These are phyloP conservation scores for Termitomyces bulborhizus DNA, from an alignment of 768 basidiomycete genomes.

Conservation along the genomic window DNA sequence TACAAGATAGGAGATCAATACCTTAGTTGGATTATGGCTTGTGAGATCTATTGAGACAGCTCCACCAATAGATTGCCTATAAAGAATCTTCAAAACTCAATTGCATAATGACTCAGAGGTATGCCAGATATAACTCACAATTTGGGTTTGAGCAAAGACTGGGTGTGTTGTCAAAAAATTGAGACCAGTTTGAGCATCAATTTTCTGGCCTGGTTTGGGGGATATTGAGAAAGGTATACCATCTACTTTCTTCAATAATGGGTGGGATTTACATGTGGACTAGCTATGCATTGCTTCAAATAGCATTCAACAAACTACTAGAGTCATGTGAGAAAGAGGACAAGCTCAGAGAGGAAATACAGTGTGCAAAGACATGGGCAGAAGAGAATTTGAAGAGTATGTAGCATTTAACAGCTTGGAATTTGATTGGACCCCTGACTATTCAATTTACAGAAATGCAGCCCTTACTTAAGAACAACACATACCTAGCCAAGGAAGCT, in stretches of 20 bases:
- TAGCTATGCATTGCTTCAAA: conserved; percentile 7
- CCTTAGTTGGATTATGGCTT: conserved; percentile 66
- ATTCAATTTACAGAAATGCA: conserved; percentile 5
- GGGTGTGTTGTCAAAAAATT: conserved; percentile 68
- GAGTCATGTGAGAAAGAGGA: conserved; percentile 1
- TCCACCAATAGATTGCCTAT: conserved; percentile 87
- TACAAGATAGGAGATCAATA: conserved; percentile 16
- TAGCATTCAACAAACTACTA: conserved; percentile 5
- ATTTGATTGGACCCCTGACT: neutral
- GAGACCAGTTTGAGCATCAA: conserved; percentile 81
- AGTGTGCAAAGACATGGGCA: conserved; percentile 3
- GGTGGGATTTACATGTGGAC: neutral
- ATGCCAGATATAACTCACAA: conserved; percentile 36
- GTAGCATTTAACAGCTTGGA: neutral
- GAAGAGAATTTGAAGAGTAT: conserved; percentile 7
- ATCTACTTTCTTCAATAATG: neutral
- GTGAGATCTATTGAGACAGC: conserved; percentile 89
- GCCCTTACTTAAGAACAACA: conserved; percentile 19
- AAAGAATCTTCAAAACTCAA: conserved; percentile 48
- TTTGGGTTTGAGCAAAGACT: conserved; percentile 53
- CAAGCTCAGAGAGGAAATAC: neutral
- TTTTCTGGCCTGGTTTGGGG: conserved; percentile 53
- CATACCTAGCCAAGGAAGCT: conserved; percentile 16
- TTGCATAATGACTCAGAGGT: neutral
- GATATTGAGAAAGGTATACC: conserved; percentile 2